Base-by-base conservation (phyloP, 192 early-diverging fungal species). In the Mycoemilia scoparia region DNA sequence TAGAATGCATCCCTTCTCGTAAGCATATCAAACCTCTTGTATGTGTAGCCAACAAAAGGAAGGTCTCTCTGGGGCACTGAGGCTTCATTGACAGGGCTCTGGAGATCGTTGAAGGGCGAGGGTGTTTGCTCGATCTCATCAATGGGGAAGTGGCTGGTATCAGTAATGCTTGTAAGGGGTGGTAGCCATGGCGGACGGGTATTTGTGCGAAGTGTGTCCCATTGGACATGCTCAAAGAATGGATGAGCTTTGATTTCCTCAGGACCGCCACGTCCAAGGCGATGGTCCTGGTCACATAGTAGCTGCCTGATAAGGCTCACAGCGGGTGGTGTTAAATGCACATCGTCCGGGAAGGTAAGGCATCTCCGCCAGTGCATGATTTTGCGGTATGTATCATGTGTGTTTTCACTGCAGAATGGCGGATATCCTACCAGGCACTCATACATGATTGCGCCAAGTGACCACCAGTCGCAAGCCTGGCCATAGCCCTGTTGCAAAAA, bases 381-480 rank as follows among this genome's bases (percentile, higher is more conserved):
- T 69, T 97, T 96, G 33, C 82, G 73, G 47, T 96, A 97, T 0
- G 91, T 97, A 38, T 96, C 96, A 38, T 91, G 85, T 17, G 85
- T 71, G 54, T 79, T 81, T 30, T 96, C 92, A 32, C 78, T 80
- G 54, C 87, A 92, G 52, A 99, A 99, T 4, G 96, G 92, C 27
- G 93, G 93, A 44, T 93, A 97, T 12, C 95, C 96, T 24, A 87
- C 79, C 43, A 99, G 63, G 45, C 93, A 95, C 51, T 99, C 96
- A 64, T 86, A 99, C 83, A 99, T 95, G 47, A 99, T 97, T 4
- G 90, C 88, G 17, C 96, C 96, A 17, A 99, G 52, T 5, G 88
- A 91, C 96, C 96, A 99, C 85, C 87, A 99, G 67, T 99, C 96
- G 54, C 93, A 97, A 35, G 92, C 86, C 50, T 87, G 79, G 37